phyloP scores from a whole-genome alignment of 306 rosid genomes.

The Casuarina glauca region DNA sequence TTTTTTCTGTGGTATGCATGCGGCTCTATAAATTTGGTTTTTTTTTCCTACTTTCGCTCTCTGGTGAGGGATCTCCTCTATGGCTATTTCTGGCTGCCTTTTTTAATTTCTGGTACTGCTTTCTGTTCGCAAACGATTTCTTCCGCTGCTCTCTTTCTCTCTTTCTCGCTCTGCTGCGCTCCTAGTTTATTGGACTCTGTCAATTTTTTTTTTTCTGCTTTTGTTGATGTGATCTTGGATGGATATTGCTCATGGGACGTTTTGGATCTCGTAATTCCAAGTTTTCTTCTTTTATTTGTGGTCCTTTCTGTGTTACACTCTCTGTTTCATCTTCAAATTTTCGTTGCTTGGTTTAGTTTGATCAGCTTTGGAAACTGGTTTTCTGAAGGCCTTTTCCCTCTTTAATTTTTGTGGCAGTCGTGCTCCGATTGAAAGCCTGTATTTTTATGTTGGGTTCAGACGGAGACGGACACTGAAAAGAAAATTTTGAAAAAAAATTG shows the following conservation, averaged over 20 bases:
- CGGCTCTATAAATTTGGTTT: conserved; percentile 7
- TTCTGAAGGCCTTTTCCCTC: not conserved
- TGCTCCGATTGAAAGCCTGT: conserved; percentile 24
- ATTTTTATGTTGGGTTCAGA: not conserved
- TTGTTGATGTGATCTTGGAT: conserved; percentile 3
- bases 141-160: not conserved
- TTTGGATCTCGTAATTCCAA: conserved; percentile 50
- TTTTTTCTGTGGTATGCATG: not conserved
- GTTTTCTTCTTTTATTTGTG: conserved; percentile 18
- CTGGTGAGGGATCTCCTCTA: not conserved
- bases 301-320: not conserved
- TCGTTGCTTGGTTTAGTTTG: conserved; percentile 12
- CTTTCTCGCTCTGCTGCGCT: conserved; percentile 2
- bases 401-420: conserved; percentile 27
- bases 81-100: not conserved
- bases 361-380: conserved; percentile 19
- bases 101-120: not conserved
- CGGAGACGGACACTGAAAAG: not conserved
- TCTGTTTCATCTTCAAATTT: conserved; percentile 17
- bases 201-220: not conserved
- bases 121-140: not conserved
- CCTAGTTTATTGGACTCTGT: not conserved
- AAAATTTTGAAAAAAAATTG: not conserved
- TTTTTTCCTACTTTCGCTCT: not conserved
- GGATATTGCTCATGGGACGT: conserved; percentile 9